Conservation (phyloP, 257 asterid species). For the Dorcoceras hygrometricum region DNA sequence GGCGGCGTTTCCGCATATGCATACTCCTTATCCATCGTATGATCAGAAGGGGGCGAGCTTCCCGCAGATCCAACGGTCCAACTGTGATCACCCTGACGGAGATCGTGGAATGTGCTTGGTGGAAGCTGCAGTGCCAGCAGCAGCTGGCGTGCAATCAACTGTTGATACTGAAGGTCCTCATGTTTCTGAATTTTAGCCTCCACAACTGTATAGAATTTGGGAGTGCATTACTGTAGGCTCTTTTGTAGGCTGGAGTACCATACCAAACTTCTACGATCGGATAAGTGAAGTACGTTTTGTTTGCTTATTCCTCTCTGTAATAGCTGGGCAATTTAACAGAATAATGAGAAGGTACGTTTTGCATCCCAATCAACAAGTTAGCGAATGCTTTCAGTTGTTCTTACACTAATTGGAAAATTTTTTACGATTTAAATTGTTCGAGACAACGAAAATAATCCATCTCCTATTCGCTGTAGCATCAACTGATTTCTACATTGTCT, state of each 20-base stretch:
- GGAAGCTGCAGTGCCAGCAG: conserved; percentile 49
- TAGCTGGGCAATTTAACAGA: not conserved
- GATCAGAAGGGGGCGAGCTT: conserved; percentile 20
- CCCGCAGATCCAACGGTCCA: conserved; percentile 33
- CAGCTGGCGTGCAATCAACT: conserved; percentile 42
- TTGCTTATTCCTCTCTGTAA: not conserved
- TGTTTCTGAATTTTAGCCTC: conserved; percentile 9
- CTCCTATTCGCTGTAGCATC: too few relatives aligned
- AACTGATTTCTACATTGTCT: too few relatives aligned
- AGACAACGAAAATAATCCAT: not conserved
- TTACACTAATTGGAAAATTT: too few relatives aligned
- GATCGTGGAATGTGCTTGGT: conserved; percentile 47
- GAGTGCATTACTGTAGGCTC: not conserved
- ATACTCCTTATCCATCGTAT: conserved; percentile 26
- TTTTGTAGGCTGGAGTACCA: not conserved
- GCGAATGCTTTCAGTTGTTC: not conserved
- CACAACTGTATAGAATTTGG: not conserved
- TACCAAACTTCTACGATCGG: too few relatives aligned
- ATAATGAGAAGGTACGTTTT: not conserved
- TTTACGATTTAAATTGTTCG: too few relatives aligned
- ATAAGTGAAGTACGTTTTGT: not conserved
- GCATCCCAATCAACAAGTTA: not conserved
- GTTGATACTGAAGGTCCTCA: conserved; percentile 33
- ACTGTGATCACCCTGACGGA: conserved; percentile 38
- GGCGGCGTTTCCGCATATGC: conserved; percentile 59